These are phyloP conservation scores for Fragaria ananassa DNA, from an alignment of 306 rosid genomes.

Conservation along the genomic window DNA sequence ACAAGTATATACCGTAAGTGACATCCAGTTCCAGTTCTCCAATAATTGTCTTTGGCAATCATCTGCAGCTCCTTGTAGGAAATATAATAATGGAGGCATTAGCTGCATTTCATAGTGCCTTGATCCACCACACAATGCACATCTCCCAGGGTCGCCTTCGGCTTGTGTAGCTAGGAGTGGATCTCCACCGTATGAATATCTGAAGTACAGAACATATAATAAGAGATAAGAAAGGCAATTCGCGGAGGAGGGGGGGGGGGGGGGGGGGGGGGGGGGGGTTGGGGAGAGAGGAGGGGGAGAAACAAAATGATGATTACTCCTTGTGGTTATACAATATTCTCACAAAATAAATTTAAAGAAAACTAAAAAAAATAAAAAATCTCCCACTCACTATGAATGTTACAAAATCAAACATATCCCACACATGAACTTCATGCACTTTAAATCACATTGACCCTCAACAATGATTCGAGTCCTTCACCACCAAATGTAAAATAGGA, in stretches of 20 bases:
- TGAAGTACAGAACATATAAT: constrained; percentile 27
- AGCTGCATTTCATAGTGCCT: constrained; percentile 85
- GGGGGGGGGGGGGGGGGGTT: too few relatives aligned
- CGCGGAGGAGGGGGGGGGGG: too few relatives aligned
- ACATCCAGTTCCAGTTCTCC: constrained; percentile 90
- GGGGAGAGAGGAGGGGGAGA: too few relatives aligned
- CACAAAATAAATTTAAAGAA: neutral
- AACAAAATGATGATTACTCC: neutral
- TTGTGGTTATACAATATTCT: neutral
- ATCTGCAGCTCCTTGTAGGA: constrained; percentile 64
- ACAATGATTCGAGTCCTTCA: neutral
- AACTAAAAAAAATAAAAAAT: too few relatives aligned
- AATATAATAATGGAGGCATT: constrained; percentile 80
- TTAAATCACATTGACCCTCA: neutral
- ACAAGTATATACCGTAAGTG: constrained; percentile 70
- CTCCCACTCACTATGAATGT: neutral
- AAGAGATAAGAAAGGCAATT: neutral
- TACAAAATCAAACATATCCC: neutral
- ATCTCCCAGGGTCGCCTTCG: constrained; percentile 57
- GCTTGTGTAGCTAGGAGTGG: constrained; percentile 60
- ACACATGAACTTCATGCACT: neutral
- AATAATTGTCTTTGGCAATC: constrained; percentile 41
- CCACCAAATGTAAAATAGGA: neutral
- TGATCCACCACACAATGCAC: constrained; percentile 62
- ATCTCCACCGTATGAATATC: constrained; percentile 70